A percentile compares a stretch with the other conserved stretches of the same genome.
These are phyloP conservation scores for Picocystis sp. DNA, from an alignment of 163 green algal species.

Conservation along the genomic window DNA sequence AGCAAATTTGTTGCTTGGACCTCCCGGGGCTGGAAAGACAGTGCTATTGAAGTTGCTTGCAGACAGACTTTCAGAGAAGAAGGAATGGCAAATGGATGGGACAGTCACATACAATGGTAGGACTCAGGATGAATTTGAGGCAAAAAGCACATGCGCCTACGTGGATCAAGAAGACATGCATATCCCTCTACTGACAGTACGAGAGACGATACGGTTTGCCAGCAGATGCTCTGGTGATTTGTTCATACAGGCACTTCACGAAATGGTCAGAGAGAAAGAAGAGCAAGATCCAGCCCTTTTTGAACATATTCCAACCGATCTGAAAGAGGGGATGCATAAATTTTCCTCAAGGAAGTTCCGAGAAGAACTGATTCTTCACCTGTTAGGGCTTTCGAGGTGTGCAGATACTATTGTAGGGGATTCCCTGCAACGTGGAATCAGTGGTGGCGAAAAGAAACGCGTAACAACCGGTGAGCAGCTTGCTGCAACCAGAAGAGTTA, in stretches of 20 bases:
- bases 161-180: slow-evolving; percentile 40
- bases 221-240: no score
- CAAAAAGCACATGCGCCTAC: slow-evolving; percentile 23
- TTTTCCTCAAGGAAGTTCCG: no score
- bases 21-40: slow-evolving; percentile 45
- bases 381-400: slow-evolving; percentile 24
- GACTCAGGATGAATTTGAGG: slow-evolving; percentile 27
- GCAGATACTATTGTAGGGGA: slow-evolving; percentile 7
- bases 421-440: slow-evolving; percentile 41
- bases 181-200: slow-evolving; percentile 40
- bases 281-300: no score
- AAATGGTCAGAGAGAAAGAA: no score
- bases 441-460: slow-evolving; percentile 52
- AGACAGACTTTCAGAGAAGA: slow-evolving; percentile 3
- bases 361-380: slow-evolving; percentile 5
- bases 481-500: slow-evolving; percentile 26
- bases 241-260: no score
- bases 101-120: slow-evolving; percentile 41
- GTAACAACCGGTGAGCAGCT: slow-evolving; percentile 40
- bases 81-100: no score
- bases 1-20: background rate
- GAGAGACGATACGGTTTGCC: slow-evolving; percentile 49
- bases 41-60: slow-evolving; percentile 39
- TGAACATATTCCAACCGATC: no score
- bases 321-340: no score